Conservation (phyloP, 768 basidiomycete genomes). For the Lentinula aciculospora region DNA sequence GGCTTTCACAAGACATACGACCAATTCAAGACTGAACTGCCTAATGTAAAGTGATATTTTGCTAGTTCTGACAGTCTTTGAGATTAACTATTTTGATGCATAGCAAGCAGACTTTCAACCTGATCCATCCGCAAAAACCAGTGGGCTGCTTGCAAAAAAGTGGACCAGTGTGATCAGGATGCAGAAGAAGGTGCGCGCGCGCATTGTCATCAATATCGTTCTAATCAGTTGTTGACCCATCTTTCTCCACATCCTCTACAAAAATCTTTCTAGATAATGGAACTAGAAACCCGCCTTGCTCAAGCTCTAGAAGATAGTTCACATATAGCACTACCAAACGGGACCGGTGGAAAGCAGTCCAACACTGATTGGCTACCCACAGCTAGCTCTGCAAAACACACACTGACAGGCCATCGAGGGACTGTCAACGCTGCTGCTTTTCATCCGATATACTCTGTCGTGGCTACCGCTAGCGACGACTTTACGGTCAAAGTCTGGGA, state of each 20-base stretch:
- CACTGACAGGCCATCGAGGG: constrained; percentile 50
- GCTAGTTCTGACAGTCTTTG: background rate
- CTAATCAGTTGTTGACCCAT: background rate
- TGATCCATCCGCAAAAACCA: constrained; percentile 18
- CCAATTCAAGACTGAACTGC: constrained; percentile 23
- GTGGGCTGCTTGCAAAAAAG: constrained; percentile 72
- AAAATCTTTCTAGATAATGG: constrained; percentile 44
- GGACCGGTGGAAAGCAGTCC: constrained; percentile 25
- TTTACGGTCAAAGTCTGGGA: constrained; percentile 73
- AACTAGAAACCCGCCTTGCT: constrained; percentile 49
- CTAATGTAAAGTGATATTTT: constrained; percentile 12
- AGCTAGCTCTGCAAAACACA: constrained; percentile 34
- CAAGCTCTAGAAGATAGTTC: constrained; percentile 45
- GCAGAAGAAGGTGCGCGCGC: constrained; percentile 64
- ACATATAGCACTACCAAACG: constrained; percentile 20
- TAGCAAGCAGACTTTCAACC: constrained; percentile 21
- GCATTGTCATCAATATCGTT: background rate
- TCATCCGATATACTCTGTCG: constrained; percentile 62
- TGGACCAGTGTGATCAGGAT: constrained; percentile 79
- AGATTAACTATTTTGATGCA: background rate
- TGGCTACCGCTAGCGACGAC: constrained; percentile 66
- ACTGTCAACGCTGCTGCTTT: constrained; percentile 58
- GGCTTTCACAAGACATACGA: constrained; percentile 27
- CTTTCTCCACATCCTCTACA: background rate
- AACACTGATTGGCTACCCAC: constrained; percentile 51